Conservation (phyloP, 2,329 filamentous ascomycete species). For the Macrophomina tecta region DNA sequence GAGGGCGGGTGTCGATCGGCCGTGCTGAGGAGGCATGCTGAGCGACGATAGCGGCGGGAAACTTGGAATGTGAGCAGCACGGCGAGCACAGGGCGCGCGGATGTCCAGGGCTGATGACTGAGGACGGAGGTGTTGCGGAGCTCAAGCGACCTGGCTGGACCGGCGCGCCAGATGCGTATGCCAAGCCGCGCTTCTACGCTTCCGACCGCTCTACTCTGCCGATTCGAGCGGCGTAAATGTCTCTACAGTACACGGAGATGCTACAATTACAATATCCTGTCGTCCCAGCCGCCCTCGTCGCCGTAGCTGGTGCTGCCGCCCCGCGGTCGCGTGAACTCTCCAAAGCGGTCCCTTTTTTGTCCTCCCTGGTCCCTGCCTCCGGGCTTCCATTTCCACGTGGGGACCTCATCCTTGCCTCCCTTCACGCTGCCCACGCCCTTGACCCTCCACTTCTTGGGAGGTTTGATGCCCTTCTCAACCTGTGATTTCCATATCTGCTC, state of each 20-base stretch:
- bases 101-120: slow-evolving; percentile 17
- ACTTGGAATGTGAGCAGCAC: neutral
- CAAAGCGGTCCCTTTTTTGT: neutral
- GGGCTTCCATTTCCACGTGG: slow-evolving; percentile 12
- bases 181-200: slow-evolving; percentile 10
- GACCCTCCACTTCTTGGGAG: slow-evolving; percentile 59
- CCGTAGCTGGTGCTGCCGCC: neutral
- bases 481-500: slow-evolving; percentile 56
- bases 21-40: slow-evolving; percentile 23
- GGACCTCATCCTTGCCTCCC: neutral
- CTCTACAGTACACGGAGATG: neutral
- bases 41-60: neutral
- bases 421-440: slow-evolving; percentile 44
- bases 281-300: slow-evolving; percentile 13
- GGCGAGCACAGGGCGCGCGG: slow-evolving; percentile 22
- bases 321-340: neutral
- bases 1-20: slow-evolving; percentile 23
- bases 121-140: slow-evolving; percentile 27
- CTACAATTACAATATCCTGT: slow-evolving; percentile 12
- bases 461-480: slow-evolving; percentile 60
- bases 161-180: slow-evolving; percentile 13
- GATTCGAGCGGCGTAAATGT: neutral
- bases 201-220: slow-evolving; percentile 2
- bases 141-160: slow-evolving; percentile 16
- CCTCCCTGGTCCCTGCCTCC: neutral